phyloP scores from a whole-genome alignment of 257 asterid genomes.

The Ocimum tenuiflorum region DNA sequence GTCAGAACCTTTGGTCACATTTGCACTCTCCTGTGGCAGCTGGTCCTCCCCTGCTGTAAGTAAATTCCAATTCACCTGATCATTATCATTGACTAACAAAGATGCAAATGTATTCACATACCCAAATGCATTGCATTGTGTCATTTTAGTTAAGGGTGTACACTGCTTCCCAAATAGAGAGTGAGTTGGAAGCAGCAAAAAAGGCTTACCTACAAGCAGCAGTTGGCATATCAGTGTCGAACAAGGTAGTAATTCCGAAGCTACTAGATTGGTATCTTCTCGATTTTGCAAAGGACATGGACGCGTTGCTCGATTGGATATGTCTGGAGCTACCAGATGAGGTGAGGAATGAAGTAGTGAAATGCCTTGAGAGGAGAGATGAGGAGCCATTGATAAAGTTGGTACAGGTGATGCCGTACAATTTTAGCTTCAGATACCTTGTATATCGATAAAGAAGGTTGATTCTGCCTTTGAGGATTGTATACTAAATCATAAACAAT shows the following conservation, averaged over 20 bases:
- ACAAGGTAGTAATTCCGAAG: conserved; percentile 62
- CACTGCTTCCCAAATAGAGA: conserved; percentile 58
- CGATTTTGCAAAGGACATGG: conserved; percentile 75
- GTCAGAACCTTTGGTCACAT: conserved; percentile 86
- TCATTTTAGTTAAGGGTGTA: conserved; percentile 58
- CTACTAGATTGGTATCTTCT: conserved; percentile 77
- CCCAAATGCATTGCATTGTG: no score
- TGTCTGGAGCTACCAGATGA: conserved; percentile 69
- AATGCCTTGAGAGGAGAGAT: conserved; percentile 42
- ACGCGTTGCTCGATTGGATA: conserved; percentile 66
- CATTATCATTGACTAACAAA: neutral
- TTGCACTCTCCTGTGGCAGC: conserved; percentile 84
- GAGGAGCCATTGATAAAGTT: conserved; percentile 37
- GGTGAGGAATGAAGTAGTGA: conserved; percentile 38
- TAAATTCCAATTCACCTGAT: neutral
- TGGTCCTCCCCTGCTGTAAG: conserved; percentile 97
- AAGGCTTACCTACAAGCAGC: conserved; percentile 70
- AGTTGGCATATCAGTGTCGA: conserved; percentile 48
- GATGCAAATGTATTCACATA: no score
- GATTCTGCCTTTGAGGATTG: neutral
- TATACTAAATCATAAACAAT: neutral
- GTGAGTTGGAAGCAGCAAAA: conserved; percentile 62
- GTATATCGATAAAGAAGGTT: conserved; percentile 25
- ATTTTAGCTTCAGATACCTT: conserved; percentile 75
- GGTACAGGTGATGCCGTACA: conserved; percentile 55